Evolutionary conservation across 2,329 filamentous ascomycete genomes (phyloP), one percentile per base, ranked within the genome.

Genomic region (Hypocrella siamensis): DNA sequence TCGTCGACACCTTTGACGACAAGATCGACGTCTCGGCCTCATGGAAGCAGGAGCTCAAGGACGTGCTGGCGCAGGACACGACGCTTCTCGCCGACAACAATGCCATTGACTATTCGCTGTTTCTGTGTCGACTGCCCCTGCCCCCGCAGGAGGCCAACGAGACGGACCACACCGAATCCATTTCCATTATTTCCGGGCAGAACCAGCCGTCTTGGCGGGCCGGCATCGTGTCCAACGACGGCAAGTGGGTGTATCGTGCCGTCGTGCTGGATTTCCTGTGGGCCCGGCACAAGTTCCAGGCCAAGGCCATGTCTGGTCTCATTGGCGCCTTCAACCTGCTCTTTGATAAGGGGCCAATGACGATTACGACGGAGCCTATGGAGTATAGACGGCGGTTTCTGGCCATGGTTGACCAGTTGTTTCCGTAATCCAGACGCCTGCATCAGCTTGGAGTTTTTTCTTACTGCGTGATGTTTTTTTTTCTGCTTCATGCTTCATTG

Each of bases 241-340:
- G 69, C 0, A 70, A 70, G 41, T 78, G 75, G 60, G 57, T 75
- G 10, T 84, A 81, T 44, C 65, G 78, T 3, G 74, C 67, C 4
- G 65, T 75, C 0, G 53, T 84, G 11, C 57, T 84, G 21, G 79
- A 84, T 49, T 84, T 85, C 53, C 82, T 84, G 57, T 84, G 79
- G 79, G 70, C 76, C 0, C 80, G 78, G 51, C 76, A 82, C 50
- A 77, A 75, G 41, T 43, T 75, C 0, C 75, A 71, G 33, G 71
- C 79, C 1, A 69, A 65, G 47, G 59, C 69, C 1, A 68, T 83
- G 66, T 80, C 77, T 0, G 63, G 67, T 0, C 49, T 82, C 22
- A 67, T 84, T 36, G 67, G 67, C 30, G 54, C 63, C 0, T 79
- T 75, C 43, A 82, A 82, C 42, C 39, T 64, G 11, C 56, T 82